A percentile compares a stretch with the other conserved stretches of the same genome.
Conservation (phyloP, 2,329 filamentous ascomycete species). For the Emericellopsis atlantica region DNA sequence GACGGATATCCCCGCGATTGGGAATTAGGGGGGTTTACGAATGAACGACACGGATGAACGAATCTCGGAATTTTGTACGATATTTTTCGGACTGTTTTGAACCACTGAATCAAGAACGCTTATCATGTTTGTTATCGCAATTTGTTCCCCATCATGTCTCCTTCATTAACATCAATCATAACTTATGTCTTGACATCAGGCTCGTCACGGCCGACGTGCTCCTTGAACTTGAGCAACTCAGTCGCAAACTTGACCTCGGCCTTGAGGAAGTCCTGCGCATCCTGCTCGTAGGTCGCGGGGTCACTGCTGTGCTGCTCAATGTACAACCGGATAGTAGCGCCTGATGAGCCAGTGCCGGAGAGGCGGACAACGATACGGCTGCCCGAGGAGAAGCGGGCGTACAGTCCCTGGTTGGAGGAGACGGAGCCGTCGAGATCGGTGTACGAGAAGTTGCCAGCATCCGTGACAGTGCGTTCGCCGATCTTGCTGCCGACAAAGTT, state of each 20-base stretch:
- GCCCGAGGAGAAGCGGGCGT: conserved; percentile 85
- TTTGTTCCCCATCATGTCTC: too few relatives aligned
- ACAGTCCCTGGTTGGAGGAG: conserved; percentile 91
- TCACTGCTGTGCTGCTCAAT: conserved; percentile 91
- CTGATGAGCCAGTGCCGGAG: conserved; percentile 88
- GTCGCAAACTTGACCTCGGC: conserved; percentile 80
- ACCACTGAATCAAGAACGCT: background rate
- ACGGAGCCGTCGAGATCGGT: conserved; percentile 97
- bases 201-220: conserved; percentile 83
- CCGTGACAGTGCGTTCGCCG: conserved; percentile 66
- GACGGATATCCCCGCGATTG: too few relatives aligned
- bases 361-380: conserved; percentile 91
- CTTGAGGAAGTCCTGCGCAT: conserved; percentile 89
- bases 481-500: conserved; percentile 74
- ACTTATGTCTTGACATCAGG: conserved; percentile 88
- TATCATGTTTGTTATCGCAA: background rate
- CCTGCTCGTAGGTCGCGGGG: conserved; percentile 60
- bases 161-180: background rate
- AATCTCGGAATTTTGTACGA: background rate
- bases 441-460: conserved; percentile 95
- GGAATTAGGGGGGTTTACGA: too few relatives aligned
- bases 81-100: background rate
- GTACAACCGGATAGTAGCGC: conserved; percentile 92
- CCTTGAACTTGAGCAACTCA: conserved; percentile 80
- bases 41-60: background rate